Base-by-base conservation (phyloP, 768 basidiomycete genomes). In the Tephrocybe sp. region DNA sequence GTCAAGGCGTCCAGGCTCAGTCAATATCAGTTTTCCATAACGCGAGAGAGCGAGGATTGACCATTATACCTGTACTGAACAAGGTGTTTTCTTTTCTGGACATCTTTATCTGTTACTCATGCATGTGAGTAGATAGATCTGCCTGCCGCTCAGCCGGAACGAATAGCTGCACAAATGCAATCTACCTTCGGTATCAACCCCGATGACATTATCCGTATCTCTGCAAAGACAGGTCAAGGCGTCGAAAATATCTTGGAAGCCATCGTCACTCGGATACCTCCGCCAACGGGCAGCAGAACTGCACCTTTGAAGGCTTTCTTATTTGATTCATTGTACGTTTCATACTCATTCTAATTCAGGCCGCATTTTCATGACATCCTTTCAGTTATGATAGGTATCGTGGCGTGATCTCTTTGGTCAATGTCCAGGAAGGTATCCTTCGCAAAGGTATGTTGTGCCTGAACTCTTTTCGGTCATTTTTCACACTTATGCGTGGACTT, bases 1-100 rank as follows among this genome's bases (percentile, higher is more conserved):
- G 91, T 46, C 95, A 96, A 73, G 97, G 97, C 14, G 85, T 99
- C 7, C 97, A 99, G 68, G 97, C 97, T 0, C 97, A 99, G 68
- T 93, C 95, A 12, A 84, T 99, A 47, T 96, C 92, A 0, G 96
- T 98, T 4, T 95, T 89, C 59, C 91, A 96, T 58, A 82, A 87
- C 40, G 96, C 96, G 4, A 77, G 74, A 63, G 92, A 95, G 62
- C 77, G 84, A 33, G 85, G 88, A 1, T 68, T 96, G 23, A 85
- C 76, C 35, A 87, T 97, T 42, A 87, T 97, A 42, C 93, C 95
- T 9, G 88, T 98, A 17, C 72, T 97, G 32, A 98, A 97, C 74
- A 98, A 97, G 79, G 92, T 88, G 48, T 17, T 53, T 50, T 36
- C 30, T 35, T 13, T 5, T 20, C 20, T 38, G 33, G 48, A 38